Evolutionary conservation across 2,329 filamentous ascomycete genomes (phyloP).

Genomic region (Clathrospora elynae): DNA sequence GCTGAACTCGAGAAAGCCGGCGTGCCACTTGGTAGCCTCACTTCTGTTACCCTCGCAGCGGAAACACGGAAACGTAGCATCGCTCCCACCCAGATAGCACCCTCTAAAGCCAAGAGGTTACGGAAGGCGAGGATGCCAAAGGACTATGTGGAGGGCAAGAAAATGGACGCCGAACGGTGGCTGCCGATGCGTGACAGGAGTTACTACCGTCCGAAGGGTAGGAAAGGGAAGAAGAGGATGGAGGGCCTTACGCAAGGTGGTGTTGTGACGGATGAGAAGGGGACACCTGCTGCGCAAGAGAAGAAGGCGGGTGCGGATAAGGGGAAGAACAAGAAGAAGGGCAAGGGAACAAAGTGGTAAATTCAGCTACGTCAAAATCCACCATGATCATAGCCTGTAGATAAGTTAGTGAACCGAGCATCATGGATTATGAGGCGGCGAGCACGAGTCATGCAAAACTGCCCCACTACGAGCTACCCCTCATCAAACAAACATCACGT

Average conservation of each 20-base stretch:
- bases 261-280: conserved; percentile 70
- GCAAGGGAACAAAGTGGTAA: conserved; percentile 43
- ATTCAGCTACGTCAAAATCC: no score
- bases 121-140: conserved; percentile 69
- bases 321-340: conserved; percentile 47
- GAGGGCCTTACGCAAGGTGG: conserved; percentile 81
- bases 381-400: no score
- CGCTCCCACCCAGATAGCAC: conserved; percentile 47
- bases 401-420: no score
- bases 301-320: conserved; percentile 39
- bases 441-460: conserved; percentile 3
- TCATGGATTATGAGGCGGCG: conserved; percentile 4
- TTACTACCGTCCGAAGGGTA: conserved; percentile 86
- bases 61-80: conserved; percentile 47
- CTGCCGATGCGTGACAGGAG: conserved; percentile 86
- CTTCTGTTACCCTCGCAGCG: conserved; percentile 41
- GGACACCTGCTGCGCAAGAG: conserved; percentile 35
- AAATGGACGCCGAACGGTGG: conserved; percentile 90
- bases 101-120: conserved; percentile 63
- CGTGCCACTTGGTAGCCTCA: conserved; percentile 56
- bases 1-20: conserved; percentile 68
- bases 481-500: conserved; percentile 1
- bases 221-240: conserved; percentile 82
- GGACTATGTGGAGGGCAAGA: conserved; percentile 76
- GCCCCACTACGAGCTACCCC: conserved; percentile 18